Conservation (phyloP, 345 rosid genomes). For the Pelargonium nanum region DNA sequence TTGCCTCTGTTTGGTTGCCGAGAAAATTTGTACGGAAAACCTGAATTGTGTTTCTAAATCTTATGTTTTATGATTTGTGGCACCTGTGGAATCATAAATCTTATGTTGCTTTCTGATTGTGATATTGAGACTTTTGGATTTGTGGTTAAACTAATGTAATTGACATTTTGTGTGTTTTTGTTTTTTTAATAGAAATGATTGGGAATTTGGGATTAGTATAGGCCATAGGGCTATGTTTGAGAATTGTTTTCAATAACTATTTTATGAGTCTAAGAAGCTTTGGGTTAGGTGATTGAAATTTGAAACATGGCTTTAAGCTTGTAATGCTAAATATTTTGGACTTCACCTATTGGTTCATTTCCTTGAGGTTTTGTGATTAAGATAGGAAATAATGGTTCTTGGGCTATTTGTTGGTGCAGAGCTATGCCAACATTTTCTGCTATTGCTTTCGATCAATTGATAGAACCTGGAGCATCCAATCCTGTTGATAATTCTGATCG, state of each 20-base stretch:
- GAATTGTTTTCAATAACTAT: no score
- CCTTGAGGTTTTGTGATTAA: background rate
- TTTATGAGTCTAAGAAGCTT: background rate
- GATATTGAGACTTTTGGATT: background rate
- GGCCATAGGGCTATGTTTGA: no score
- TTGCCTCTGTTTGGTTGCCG: no score
- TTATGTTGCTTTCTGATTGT: background rate
- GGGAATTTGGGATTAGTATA: no score
- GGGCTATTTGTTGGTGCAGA: slow-evolving; percentile 34
- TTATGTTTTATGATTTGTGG: no score
- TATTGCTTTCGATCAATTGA: slow-evolving; percentile 49
- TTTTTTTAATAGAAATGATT: background rate
- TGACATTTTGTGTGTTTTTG: background rate
- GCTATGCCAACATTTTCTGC: slow-evolving; percentile 71
- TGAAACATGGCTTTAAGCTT: background rate
- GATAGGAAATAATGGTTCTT: background rate
- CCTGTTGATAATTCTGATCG: slow-evolving; percentile 24
- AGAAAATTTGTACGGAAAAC: no score
- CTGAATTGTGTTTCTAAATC: no score
- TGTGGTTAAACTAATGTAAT: background rate
- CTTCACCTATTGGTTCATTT: no score
- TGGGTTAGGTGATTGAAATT: background rate
- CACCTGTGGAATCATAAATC: no score
- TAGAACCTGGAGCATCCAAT: slow-evolving; percentile 46
- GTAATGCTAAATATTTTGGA: no score